phyloP scores from a whole-genome alignment of 164 flowering plant genomes.

The Berberis thunbergii region DNA sequence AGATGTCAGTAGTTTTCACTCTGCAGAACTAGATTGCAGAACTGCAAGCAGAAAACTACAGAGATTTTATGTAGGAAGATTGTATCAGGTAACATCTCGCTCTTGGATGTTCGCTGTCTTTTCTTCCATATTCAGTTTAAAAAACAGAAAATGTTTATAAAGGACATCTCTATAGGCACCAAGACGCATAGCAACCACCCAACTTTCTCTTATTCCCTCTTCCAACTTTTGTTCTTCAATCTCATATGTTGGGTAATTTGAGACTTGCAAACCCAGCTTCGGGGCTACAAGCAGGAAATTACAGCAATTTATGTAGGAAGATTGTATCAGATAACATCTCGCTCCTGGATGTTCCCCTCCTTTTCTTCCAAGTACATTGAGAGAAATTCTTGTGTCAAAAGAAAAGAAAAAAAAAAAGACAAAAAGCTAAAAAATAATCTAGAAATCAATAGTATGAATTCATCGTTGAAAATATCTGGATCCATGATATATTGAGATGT shows the following conservation, averaged over 20 bases:
- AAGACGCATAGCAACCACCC: too few species aligned
- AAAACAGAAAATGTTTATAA: background rate
- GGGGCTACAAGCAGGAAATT: slow-evolving; percentile 1
- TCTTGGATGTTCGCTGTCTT: slow-evolving; percentile 50
- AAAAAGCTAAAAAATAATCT: too few species aligned
- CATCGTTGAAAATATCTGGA: too few species aligned
- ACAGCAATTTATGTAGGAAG: background rate
- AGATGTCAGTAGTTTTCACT: too few species aligned
- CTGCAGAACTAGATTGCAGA: slow-evolving; percentile 40
- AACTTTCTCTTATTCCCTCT: too few species aligned
- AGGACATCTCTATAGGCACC: too few species aligned
- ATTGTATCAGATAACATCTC: slow-evolving; percentile 36
- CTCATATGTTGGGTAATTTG: slow-evolving; percentile 1
- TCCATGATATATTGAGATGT: too few species aligned
- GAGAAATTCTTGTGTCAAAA: background rate
- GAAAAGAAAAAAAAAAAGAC: background rate
- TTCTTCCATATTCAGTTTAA: slow-evolving; percentile 35
- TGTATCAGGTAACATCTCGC: slow-evolving; percentile 62
- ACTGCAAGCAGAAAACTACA: slow-evolving; percentile 63
- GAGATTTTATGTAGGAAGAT: slow-evolving; percentile 53
- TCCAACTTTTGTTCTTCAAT: too few species aligned
- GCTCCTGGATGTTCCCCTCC: slow-evolving; percentile 45
- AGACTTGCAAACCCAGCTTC: background rate
- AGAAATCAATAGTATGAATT: too few species aligned
- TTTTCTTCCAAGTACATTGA: slow-evolving; percentile 42